Conservation (phyloP, 148 eudicot genomes). For the Chenopodium berlandieri region DNA sequence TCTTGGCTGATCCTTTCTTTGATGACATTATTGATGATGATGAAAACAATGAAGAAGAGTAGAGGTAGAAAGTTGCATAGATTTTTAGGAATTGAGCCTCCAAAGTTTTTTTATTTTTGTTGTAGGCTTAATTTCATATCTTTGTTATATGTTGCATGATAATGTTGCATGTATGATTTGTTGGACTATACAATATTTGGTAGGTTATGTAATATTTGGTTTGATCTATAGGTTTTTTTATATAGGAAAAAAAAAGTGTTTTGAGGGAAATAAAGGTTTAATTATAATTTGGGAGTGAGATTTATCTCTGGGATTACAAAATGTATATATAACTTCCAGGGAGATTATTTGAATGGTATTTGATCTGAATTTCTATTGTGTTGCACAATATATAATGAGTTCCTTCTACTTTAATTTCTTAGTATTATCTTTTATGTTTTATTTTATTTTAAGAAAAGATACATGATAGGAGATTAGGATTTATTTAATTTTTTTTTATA, state of each 20-base stretch:
- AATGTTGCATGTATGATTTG: no score
- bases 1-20: slow-evolving; percentile 65
- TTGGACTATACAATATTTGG: background rate
- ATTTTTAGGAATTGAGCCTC: background rate
- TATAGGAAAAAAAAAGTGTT: background rate
- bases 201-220: background rate
- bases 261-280: background rate
- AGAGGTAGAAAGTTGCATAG: background rate
- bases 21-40: slow-evolving; percentile 53
- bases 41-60: slow-evolving; percentile 19
- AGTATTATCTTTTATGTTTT: no score
- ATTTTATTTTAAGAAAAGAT: no score
- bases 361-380: background rate
- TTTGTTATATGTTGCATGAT: slow-evolving; percentile 5
- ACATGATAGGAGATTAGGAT: no score
- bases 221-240: background rate
- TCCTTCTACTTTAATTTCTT: no score
- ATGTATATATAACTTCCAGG: slow-evolving; percentile 13
- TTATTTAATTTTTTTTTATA: no score
- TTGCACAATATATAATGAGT: no score
- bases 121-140: background rate
- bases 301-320: background rate
- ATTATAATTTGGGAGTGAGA: background rate
- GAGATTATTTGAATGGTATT: slow-evolving; percentile 3
- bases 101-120: background rate